Evolutionary conservation across 1,284 basidiomycete genomes (phyloP).

Genomic region (Malassezia yamatoensis): DNA sequence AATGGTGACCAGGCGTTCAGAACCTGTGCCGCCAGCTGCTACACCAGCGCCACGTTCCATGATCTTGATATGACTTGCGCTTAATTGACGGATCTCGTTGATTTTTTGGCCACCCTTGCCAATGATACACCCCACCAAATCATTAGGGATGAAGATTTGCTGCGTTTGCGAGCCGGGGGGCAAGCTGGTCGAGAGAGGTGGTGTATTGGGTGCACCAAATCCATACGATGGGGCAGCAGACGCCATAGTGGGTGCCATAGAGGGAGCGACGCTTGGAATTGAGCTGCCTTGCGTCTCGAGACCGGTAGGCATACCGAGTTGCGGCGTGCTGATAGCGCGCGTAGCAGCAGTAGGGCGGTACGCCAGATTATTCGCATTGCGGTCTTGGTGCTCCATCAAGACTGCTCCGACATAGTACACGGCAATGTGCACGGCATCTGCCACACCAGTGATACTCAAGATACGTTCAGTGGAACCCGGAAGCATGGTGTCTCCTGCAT

Average conservation of each 20-base stretch:
- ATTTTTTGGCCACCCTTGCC: slow-evolving; percentile 98
- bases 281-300: too few relatives aligned
- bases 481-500: slow-evolving; percentile 94
- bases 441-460: slow-evolving; percentile 91
- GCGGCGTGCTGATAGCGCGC: slow-evolving; percentile 13
- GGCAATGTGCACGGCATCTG: slow-evolving; percentile 99
- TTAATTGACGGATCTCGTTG: slow-evolving; percentile 93
- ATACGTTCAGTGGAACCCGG: slow-evolving; percentile 91
- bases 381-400: slow-evolving; percentile 82
- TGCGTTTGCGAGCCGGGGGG: slow-evolving; percentile 67
- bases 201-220: slow-evolving; percentile 8
- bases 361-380: slow-evolving; percentile 43
- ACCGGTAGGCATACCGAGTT: slow-evolving; percentile 3
- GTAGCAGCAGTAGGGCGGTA: slow-evolving; percentile 43
- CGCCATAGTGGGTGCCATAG: slow-evolving; percentile 5
- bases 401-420: slow-evolving; percentile 98
- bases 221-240: neutral
- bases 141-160: slow-evolving; percentile 97
- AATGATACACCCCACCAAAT: slow-evolving; percentile 94
- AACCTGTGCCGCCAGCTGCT: slow-evolving; percentile 48
- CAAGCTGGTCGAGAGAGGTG: slow-evolving; percentile 49
- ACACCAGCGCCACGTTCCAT: slow-evolving; percentile 66
- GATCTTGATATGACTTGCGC: slow-evolving; percentile 89
- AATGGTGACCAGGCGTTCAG: slow-evolving; percentile 50
- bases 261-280: neutral